Base-by-base conservation (phyloP, 768 basidiomycete genomes). In the Rhizopogon roseolus region DNA sequence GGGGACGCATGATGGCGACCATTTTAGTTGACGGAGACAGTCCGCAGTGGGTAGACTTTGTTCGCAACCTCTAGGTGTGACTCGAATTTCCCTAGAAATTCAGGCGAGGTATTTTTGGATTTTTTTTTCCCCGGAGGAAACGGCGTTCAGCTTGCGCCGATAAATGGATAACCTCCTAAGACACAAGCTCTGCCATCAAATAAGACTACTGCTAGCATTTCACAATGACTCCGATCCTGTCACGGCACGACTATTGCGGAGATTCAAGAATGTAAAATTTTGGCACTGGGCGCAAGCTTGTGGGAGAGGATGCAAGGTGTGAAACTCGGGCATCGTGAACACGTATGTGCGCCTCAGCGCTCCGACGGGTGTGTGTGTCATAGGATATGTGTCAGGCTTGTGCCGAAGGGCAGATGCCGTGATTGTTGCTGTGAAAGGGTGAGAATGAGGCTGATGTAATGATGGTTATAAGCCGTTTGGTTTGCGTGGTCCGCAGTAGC, bases 401-500 rank as follows among this genome's bases (percentile, higher is more conserved):
- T 32, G 61, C 41, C 56, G 62, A 62, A 22, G 22, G 41, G 37
- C 13, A 11, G 46, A 29, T 54, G 41, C 65, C 60, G 64, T 36
- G 5, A 36, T 38, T 19, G 29, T 27, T 37, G 66, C 67, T 49
- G 69, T 60, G 58, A 50, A n/a, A 48, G 10, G 50, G 64, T 70
- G 68, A 57, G 68, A 68, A 55, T 6, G 22, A 9, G 13, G 63
- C 64, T 71, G 67, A 69, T 69, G 57, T 68, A 66, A 71, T 52
- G 41, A 56, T 66, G 58, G 60, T 61, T 71, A 69, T 69, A 71
- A 71, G 66, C 64, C 50, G 37, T 34, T 50, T 22, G 22, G 57
- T 56, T 56, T 62, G 64, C 68, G 68, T 69, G 69, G 37, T 66
- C 67, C 68, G 68, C 68, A 69, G 67, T 40, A 22, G n/a, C 50